phyloP scores from a whole-genome alignment of 768 basidiomycete species.

The Pulveroboletus sp. region DNA sequence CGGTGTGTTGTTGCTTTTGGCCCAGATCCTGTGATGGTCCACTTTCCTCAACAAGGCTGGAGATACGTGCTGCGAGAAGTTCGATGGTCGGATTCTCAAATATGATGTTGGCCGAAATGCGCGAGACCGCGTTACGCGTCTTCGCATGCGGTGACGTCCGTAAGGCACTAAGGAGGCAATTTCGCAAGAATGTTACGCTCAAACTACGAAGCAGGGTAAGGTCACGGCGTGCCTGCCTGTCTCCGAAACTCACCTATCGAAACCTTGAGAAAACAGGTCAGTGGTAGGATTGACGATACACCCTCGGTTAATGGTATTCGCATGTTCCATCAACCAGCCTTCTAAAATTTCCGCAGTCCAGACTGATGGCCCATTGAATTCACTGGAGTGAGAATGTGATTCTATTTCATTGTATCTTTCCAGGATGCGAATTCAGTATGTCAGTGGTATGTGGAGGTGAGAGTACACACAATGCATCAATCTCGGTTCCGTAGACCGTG shows the following conservation, averaged over 20 bases:
- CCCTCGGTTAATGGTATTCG: not conserved
- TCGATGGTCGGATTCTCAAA: constrained; percentile 34
- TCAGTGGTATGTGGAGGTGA: too few species aligned
- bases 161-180: constrained; percentile 16
- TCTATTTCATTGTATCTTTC: too few species aligned
- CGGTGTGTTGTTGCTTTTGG: not conserved
- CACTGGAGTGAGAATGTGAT: too few species aligned
- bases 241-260: constrained; percentile 26
- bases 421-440: too few species aligned
- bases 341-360: too few species aligned
- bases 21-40: not conserved
- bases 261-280: constrained; percentile 29
- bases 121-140: constrained; percentile 15
- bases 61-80: not conserved
- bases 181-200: constrained; percentile 24
- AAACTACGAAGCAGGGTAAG: constrained; percentile 9
- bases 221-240: too few species aligned
- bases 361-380: too few species aligned
- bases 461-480: constrained; percentile 18
- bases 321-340: constrained; percentile 14
- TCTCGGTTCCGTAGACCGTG: constrained; percentile 24
- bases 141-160: constrained; percentile 22
- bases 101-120: constrained; percentile 30
- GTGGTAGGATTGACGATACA: not conserved
- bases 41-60: not conserved